Evolutionary conservation across 1,139 yeast genomes (phyloP).

Genomic region (Debaryomyces subglobosus): DNA sequence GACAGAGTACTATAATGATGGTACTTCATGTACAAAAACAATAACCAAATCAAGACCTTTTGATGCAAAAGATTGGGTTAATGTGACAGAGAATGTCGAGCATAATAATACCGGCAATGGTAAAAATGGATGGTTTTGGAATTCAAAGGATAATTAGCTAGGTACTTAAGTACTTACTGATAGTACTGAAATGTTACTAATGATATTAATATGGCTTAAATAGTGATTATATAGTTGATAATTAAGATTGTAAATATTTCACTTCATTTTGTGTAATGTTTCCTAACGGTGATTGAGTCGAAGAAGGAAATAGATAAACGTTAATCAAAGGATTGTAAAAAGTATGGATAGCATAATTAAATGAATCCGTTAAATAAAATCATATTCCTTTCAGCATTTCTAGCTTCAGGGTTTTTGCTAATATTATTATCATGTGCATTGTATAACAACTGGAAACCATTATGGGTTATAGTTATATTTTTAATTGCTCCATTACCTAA

Average conservation of each 20-base stretch:
- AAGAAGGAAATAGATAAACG: neutral
- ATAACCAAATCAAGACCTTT: conserved; percentile 41
- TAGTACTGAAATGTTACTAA: conserved; percentile 2
- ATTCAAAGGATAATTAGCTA: conserved; percentile 9
- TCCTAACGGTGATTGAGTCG: neutral
- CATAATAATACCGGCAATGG: conserved; percentile 5
- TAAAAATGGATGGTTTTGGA: conserved; percentile 23
- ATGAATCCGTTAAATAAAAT: conserved; percentile 69
- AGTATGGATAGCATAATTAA: neutral
- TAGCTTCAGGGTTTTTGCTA: conserved; percentile 75
- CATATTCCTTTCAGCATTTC: conserved; percentile 67
- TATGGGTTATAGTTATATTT: conserved; percentile 67
- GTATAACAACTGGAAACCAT: conserved; percentile 69
- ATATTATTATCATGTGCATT: conserved; percentile 75
- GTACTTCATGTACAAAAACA: conserved; percentile 51
- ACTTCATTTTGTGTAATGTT: conserved; percentile 7
- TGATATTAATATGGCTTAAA: conserved; percentile 5
- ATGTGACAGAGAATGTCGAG: conserved; percentile 26
- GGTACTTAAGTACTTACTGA: conserved; percentile 23
- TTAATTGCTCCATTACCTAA: conserved; percentile 76
- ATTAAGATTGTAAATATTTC: conserved; percentile 5
- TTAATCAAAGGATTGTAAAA: neutral
- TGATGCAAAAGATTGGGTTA: conserved; percentile 36
- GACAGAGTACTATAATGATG: conserved; percentile 65
- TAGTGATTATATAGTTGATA: conserved; percentile 1